Evolutionary conservation across 2,329 filamentous ascomycete species (phyloP), one percentile per base, ranked within the genome.

Genomic region (Fusarium sp.): DNA sequence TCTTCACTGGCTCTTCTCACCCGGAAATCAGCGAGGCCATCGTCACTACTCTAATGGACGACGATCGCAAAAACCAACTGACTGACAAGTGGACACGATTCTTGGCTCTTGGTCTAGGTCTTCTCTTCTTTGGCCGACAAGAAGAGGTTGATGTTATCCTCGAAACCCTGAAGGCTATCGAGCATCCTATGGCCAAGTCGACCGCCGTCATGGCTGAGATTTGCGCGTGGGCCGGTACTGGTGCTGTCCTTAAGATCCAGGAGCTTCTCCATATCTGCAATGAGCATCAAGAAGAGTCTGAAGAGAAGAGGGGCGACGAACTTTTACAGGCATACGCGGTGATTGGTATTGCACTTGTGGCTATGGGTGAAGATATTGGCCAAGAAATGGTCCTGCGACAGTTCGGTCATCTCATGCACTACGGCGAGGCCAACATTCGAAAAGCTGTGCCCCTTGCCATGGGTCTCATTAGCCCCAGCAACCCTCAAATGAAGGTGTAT

Each of bases 401-500:
- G 80, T 98, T 99, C 78, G 96, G 95, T 56, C 96, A 99, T 82
- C 88, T 99, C 69, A 99, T 99, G 96, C 96, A 99, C 85, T 99
- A 99, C 79, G 96, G 97, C 73, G 96, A 98, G 82, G 89, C 95
- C 80, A 98, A 99, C 81, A 99, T 99, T 78, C 93, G 96, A 71
- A 96, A 96, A 80, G 96, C 95, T 25, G 96, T 99, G 35, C 96
- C 96, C 40, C 88, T 99, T 61, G 96, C 96, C 32, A 97, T 99
- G 94, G 97, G 95, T 79, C 89, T 99, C 61, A 92, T 99, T 80
- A 97, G 94, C 84, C 94, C 97, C 18, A 98, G 95, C 85, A 99
- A 99, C 85, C 96, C 96, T 16, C 97, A 99, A 82, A 99, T 99
- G 96, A 99, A 98, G 88, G 94, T 99, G 53, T 99, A 99, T 86